phyloP scores from a whole-genome alignment of 1,139 yeast genomes.

The Magnusiomyces fungicola region DNA sequence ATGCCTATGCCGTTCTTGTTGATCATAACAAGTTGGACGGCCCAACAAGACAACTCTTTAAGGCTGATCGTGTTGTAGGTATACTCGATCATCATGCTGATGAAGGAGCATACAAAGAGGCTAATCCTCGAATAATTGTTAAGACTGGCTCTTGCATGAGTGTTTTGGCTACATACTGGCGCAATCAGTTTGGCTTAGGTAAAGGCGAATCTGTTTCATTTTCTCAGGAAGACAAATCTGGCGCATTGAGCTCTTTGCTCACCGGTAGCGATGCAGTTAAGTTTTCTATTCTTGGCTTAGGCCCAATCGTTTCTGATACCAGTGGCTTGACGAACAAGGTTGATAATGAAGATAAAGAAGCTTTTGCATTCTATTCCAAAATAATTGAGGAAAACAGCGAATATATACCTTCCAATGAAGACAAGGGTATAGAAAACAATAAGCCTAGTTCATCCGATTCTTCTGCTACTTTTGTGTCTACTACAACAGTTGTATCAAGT shows the following conservation, averaged over 20 bases:
- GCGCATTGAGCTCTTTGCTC: constrained; percentile 12
- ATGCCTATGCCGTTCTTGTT: constrained; percentile 46
- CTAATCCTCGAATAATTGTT: constrained; percentile 53
- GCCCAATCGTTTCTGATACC: constrained; percentile 72
- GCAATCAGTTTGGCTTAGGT: constrained; percentile 22
- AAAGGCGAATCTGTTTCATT: no score
- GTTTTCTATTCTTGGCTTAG: constrained; percentile 46
- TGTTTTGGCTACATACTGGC: constrained; percentile 61
- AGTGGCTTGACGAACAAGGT: constrained; percentile 52
- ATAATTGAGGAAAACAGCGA: constrained; percentile 1
- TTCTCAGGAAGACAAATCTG: constrained; percentile 18
- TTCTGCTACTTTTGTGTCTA: no score
- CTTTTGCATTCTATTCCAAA: constrained; percentile 35
- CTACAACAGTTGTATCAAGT: no score
- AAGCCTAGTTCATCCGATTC: no score
- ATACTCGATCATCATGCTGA: constrained; percentile 88
- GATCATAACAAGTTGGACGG: constrained; percentile 78
- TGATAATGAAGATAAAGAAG: constrained; percentile 47
- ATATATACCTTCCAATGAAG: neutral
- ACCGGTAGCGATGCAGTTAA: constrained; percentile 26
- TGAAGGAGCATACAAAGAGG: constrained; percentile 41
- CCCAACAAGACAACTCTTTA: constrained; percentile 31
- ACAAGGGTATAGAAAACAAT: neutral
- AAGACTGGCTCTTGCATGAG: constrained; percentile 74
- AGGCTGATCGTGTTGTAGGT: constrained; percentile 40